These are phyloP conservation scores for Globisporangium viniferum DNA, from an alignment of 352 stramenopile genomes.

Conservation along the genomic window DNA sequence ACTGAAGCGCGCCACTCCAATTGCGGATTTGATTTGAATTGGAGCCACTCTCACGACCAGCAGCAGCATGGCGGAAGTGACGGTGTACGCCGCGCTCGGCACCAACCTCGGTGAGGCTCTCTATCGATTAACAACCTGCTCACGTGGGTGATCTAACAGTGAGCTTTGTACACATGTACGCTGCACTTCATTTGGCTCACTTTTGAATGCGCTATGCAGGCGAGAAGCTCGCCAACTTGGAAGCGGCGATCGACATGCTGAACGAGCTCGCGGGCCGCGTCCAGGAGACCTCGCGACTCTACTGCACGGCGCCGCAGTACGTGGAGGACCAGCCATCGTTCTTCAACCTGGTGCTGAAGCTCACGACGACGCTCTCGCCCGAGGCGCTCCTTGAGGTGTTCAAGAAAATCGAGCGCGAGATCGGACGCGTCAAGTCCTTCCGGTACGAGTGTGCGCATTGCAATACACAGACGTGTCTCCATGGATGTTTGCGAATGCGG, in stretches of 20 bases:
- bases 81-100: conserved; percentile 55
- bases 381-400: conserved; percentile 74
- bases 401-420: conserved; percentile 88
- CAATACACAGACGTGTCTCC: too few species aligned
- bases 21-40: background rate
- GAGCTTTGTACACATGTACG: background rate
- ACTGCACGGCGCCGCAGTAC: conserved; percentile 93
- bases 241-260: conserved; percentile 58
- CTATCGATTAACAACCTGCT: background rate
- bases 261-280: conserved; percentile 41
- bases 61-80: conserved; percentile 4
- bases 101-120: conserved; percentile 62
- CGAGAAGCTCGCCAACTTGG: conserved; percentile 67
- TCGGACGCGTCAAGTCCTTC: conserved; percentile 78
- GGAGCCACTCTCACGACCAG: background rate
- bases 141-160: background rate
- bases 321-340: conserved; percentile 94
- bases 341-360: conserved; percentile 90
- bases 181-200: background rate
- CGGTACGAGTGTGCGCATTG: conserved; percentile 23
- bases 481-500: background rate
- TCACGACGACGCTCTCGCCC: conserved; percentile 83
- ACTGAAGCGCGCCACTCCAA: background rate
- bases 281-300: conserved; percentile 88
- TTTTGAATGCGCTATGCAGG: conserved; percentile 26